A percentile compares a stretch with the other conserved stretches of the same genome.
Evolutionary conservation across 1,284 basidiomycete species (phyloP).

Genomic region (Trichosporon ovoides): DNA sequence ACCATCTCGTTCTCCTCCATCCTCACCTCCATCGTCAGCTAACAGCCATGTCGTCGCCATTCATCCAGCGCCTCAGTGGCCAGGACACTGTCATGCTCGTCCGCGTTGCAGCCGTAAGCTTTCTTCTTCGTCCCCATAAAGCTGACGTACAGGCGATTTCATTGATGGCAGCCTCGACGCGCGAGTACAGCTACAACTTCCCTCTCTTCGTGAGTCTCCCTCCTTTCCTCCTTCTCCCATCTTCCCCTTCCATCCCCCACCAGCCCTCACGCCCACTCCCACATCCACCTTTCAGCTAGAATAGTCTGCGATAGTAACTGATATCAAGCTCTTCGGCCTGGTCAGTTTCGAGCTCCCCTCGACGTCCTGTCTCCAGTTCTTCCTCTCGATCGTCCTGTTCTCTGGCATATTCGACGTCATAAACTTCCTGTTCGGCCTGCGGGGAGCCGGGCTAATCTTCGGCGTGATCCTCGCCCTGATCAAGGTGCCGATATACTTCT

Average conservation of each 20-base stretch:
- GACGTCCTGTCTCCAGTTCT: slow-evolving; percentile 31
- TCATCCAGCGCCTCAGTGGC: slow-evolving; percentile 26
- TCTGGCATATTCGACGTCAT: slow-evolving; percentile 33
- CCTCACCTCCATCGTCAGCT: not conserved
- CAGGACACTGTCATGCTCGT: slow-evolving; percentile 35
- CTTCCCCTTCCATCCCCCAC: too few relatives aligned
- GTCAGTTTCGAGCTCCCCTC: slow-evolving; percentile 34
- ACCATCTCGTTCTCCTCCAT: too few relatives aligned
- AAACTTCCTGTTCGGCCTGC: slow-evolving; percentile 14
- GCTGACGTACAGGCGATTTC: slow-evolving; percentile 21
- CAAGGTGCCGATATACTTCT: slow-evolving; percentile 38
- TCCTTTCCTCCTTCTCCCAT: too few relatives aligned
- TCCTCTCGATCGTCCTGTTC: slow-evolving; percentile 32
- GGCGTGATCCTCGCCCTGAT: slow-evolving; percentile 24
- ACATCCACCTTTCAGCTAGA: too few relatives aligned
- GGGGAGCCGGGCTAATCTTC: not conserved
- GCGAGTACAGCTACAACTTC: slow-evolving; percentile 35
- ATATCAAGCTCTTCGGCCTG: slow-evolving; percentile 37
- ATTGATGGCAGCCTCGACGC: slow-evolving; percentile 23
- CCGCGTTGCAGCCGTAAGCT: slow-evolving; percentile 26
- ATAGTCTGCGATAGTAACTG: not conserved
- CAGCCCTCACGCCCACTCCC: too few relatives aligned
- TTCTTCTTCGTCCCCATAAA: not conserved
- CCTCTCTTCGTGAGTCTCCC: slow-evolving; percentile 35
- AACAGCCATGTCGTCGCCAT: slow-evolving; percentile 12